These are phyloP conservation scores for Fusarium denticulatum DNA, from an alignment of 2,329 filamentous ascomycete species.

Conservation along the genomic window DNA sequence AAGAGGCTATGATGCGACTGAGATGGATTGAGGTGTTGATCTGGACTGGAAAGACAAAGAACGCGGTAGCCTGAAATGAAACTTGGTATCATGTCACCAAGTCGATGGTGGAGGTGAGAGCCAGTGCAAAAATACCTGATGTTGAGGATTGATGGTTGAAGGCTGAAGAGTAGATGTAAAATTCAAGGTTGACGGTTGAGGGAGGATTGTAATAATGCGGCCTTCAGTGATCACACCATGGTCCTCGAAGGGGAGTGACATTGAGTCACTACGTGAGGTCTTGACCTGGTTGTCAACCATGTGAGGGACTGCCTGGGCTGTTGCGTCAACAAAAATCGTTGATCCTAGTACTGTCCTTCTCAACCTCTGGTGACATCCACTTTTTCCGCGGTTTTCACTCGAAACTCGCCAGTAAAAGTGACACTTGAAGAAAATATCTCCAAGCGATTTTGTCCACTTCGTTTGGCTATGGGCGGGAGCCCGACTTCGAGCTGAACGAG, in stretches of 20 bases:
- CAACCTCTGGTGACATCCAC: neutral
- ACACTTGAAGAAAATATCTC: accelerated
- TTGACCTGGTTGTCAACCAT: neutral
- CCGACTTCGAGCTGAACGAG: neutral
- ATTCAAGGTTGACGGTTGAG: too few relatives aligned
- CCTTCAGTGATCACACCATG: neutral
- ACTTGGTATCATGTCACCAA: neutral
- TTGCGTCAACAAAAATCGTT: neutral
- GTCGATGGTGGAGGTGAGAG: too few relatives aligned
- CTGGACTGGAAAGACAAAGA: neutral
- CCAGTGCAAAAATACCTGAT: neutral
- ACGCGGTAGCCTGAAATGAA: too few relatives aligned
- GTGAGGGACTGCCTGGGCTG: neutral
- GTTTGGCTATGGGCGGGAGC: neutral
- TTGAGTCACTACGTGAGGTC: neutral
- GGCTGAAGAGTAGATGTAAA: neutral
- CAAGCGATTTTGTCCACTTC: neutral
- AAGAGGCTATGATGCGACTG: too few relatives aligned
- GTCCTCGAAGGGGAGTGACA: accelerated
- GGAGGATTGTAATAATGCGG: too few relatives aligned
- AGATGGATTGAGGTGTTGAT: neutral
- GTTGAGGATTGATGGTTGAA: neutral
- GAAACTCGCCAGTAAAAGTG: too few relatives aligned
- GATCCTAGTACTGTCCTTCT: neutral
- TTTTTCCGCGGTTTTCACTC: too few relatives aligned